phyloP scores from a whole-genome alignment of 75 land plant species.

The Cryptomeria japonica region DNA sequence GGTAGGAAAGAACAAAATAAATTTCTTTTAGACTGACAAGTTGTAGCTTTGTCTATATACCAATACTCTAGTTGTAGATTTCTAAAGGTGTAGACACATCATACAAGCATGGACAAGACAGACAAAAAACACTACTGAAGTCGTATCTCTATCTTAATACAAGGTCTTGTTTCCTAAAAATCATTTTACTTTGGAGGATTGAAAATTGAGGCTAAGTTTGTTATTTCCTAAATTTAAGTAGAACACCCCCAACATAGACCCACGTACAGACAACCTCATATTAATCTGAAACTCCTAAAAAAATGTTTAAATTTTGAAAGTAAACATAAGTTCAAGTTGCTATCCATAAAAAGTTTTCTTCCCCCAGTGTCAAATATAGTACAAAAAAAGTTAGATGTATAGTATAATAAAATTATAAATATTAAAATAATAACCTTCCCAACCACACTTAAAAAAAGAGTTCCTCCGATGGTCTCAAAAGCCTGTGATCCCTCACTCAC shows the following conservation, averaged over 20 bases:
- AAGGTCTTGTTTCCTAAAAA: not conserved
- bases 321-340: not conserved
- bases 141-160: not conserved
- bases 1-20: not conserved
- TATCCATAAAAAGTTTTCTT: not conserved
- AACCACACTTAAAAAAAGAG: not conserved
- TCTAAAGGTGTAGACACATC: not conserved
- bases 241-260: not conserved
- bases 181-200: not conserved
- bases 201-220: not conserved
- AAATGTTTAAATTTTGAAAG: not conserved
- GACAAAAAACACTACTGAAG: not conserved
- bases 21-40: not conserved
- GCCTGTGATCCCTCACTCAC: not conserved
- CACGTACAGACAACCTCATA: not conserved
- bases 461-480: not conserved
- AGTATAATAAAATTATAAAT: not conserved
- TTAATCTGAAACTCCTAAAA: not conserved
- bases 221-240: not conserved
- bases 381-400: not conserved
- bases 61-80: not conserved
- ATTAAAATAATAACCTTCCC: not conserved
- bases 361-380: not conserved
- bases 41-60: not conserved
- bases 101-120: not conserved